Evolutionary conservation across 2,329 filamentous ascomycete species (phyloP), one percentile per base, ranked within the genome.

Genomic region (Ophiocordyceps camponoti-rufipedis): DNA sequence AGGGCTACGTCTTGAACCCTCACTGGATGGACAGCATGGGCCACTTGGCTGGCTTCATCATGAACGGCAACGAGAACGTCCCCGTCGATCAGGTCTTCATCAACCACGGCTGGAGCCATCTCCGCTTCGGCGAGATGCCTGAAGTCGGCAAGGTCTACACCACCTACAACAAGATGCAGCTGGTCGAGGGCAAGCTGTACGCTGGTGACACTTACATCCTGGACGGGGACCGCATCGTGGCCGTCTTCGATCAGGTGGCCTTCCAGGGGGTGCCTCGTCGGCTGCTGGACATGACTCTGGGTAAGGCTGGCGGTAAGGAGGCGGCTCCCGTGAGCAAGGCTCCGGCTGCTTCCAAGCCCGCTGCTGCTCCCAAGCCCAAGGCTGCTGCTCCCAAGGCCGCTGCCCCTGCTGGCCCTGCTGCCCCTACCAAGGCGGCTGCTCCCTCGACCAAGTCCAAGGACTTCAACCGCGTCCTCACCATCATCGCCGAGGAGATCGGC

Each of bases 211-310:
- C 66, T 4, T 75, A 74, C 52, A 57, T 77, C 48, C 72, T 75
- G 43, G 70, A 75, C 35, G 44, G 44, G 3, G 23, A 45, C 3
- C 44, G 44, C 11, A 45, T 45, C 18, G 39, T 45, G 3, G 38
- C 23, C 16, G n/a, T 79, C 19, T 65, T 83, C 49, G 80, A 82
- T 63, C 70, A 76, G 53, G 71, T 84, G 56, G 62, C 83, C 12
- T 67, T 67, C 38, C 67, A 70, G 44, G 63, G 56, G 46, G 61
- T 72, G 14, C 23, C 19, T n/a, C n/a, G 35, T 11, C 13, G 18
- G 6, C 29, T 18, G 14, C 16, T 40, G 19, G 8, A 39, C 19
- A 38, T 38, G 35, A 28, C 18, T 11, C n/a, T 39, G 9, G 35
- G 32, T 9, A 40, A 44, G 14, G 19, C 12, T 43, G 19, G 11